A percentile compares a stretch with the other conserved stretches of the same genome.
Conservation (phyloP, 345 rosid species). For the Lepidium africanum region DNA sequence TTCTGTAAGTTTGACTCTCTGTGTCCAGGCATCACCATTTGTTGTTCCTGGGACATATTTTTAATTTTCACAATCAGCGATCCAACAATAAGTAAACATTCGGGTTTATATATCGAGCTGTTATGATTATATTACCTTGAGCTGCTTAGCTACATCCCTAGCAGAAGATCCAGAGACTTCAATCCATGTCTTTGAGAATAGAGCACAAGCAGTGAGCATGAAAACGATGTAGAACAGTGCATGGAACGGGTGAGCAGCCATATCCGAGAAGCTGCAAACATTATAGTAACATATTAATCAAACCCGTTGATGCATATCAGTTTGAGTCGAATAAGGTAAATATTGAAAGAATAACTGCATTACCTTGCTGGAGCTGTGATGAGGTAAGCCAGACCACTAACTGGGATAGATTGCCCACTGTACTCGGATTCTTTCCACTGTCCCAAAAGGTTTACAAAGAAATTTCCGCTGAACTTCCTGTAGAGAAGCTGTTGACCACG, state of each 20-base stretch:
- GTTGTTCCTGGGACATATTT: conserved; percentile 56
- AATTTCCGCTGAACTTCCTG: conserved; percentile 74
- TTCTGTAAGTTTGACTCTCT: conserved; percentile 83
- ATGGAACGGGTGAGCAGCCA: conserved; percentile 93
- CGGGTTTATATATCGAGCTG: background rate
- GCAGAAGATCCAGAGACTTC: conserved; percentile 91
- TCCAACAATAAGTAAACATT: background rate
- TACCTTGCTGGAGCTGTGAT: conserved; percentile 83
- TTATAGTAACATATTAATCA: background rate
- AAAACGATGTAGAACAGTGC: conserved; percentile 73
- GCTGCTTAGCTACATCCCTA: conserved; percentile 80
- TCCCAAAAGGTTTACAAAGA: conserved; percentile 74
- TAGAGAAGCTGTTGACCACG: conserved; percentile 50
- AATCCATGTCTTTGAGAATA: conserved; percentile 89
- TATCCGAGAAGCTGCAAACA: conserved; percentile 71
- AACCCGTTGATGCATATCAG: background rate
- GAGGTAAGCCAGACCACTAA: conserved; percentile 78
- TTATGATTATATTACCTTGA: conserved; percentile 42
- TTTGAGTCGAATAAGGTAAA: background rate
- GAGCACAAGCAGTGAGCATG: conserved; percentile 78
- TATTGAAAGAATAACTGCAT: background rate
- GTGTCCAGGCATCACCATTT: conserved; percentile 96
- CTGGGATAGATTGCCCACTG: conserved; percentile 68
- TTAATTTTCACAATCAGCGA: background rate
- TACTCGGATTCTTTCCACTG: conserved; percentile 88